A percentile compares a stretch with the other conserved stretches of the same genome.
These are phyloP conservation scores for Citrus glauca DNA, from an alignment of 345 rosid genomes.

Conservation along the genomic window DNA sequence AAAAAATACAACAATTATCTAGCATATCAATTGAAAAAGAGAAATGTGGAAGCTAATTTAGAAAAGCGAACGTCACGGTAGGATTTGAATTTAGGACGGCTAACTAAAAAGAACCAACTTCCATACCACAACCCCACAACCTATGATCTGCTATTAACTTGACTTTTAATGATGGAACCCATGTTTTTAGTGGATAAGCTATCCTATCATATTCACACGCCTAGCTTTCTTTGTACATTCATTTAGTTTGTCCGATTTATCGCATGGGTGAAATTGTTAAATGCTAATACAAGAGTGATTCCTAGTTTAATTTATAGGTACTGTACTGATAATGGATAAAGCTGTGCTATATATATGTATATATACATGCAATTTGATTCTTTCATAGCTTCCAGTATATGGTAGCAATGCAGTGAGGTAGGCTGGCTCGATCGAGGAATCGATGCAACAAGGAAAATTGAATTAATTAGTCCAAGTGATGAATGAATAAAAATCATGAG, in stretches of 20 bases:
- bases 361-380: background rate
- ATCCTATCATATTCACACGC: background rate
- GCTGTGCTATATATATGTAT: no score
- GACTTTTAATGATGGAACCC: constrained; percentile 5
- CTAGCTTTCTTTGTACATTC: background rate
- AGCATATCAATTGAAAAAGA: background rate
- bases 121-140: background rate
- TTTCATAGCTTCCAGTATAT: background rate
- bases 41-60: background rate
- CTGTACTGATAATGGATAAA: background rate
- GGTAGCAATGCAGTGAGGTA: background rate
- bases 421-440: background rate
- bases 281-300: background rate
- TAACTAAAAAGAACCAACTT: background rate
- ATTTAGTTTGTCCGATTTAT: background rate
- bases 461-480: background rate
- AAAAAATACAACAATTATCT: no score
- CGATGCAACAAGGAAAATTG: background rate
- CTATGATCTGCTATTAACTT: background rate
- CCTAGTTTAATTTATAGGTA: background rate
- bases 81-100: background rate
- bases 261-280: background rate
- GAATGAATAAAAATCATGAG: no score
- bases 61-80: background rate
- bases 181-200: background rate